These are phyloP conservation scores for Corchorus olitorius DNA, from an alignment of 345 rosid species.

Conservation along the genomic window DNA sequence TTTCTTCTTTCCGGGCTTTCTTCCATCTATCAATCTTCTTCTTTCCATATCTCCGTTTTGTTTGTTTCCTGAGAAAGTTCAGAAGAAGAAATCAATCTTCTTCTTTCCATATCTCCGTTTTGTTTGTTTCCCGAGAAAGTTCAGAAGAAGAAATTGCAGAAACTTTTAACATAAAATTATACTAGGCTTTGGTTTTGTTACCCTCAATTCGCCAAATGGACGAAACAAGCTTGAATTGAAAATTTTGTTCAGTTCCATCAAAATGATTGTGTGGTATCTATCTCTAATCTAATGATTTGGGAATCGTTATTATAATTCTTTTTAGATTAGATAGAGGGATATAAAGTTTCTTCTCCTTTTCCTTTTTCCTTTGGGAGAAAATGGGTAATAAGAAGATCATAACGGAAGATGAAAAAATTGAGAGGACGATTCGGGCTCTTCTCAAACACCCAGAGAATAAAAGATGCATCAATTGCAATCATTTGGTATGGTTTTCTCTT, in stretches of 20 bases:
- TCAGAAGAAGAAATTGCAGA: neutral
- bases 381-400: constrained; percentile 53
- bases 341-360: neutral
- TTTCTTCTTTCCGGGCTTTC: neutral
- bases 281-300: neutral
- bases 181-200: neutral
- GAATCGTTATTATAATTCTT: neutral
- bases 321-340: constrained; percentile 14
- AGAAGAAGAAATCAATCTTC: neutral
- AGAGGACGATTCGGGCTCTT: constrained; percentile 67
- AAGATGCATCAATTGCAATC: constrained; percentile 83
- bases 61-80: constrained; percentile 9
- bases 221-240: neutral
- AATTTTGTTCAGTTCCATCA: neutral
- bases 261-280: neutral
- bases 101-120: neutral
- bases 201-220: neutral
- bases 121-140: constrained; percentile 8
- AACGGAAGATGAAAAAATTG: constrained; percentile 74
- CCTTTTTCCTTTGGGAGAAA: constrained; percentile 17
- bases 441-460: constrained; percentile 77
- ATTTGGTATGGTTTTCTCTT: constrained; percentile 50
- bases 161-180: no score
- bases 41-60: neutral
- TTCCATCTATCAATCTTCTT: neutral